These are phyloP conservation scores for Sporopachydermia quercuum DNA, from an alignment of 805 yeast species.

Conservation along the genomic window DNA sequence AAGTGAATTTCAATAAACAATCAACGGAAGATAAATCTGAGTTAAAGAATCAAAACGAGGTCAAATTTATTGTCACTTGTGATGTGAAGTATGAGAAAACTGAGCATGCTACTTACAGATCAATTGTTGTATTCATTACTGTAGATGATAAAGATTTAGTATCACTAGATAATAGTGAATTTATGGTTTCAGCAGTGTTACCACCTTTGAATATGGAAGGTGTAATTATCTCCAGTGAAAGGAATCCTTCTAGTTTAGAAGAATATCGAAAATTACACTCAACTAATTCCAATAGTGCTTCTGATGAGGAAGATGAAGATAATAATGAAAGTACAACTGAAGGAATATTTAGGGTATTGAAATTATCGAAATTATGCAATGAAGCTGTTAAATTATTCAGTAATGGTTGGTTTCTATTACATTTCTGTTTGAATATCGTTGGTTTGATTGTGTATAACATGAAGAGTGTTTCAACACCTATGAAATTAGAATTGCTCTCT, in stretches of 20 bases:
- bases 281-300: background rate
- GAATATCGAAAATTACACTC: background rate
- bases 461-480: too few species aligned
- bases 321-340: too few species aligned
- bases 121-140: background rate
- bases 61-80: background rate
- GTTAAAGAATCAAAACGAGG: too few species aligned
- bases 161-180: background rate
- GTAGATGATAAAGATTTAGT: background rate
- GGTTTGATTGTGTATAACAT: background rate
- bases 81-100: background rate
- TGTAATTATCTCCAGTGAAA: background rate
- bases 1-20: too few species aligned
- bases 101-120: background rate
- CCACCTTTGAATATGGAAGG: background rate
- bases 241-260: background rate
- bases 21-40: too few species aligned
- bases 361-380: background rate
- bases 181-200: background rate
- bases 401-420: background rate
- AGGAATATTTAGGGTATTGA: background rate
- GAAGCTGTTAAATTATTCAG: background rate
- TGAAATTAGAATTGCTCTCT: background rate
- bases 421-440: background rate
- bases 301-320: background rate